Percentiles rank a stretch among this genome's conserved stretches.
These are phyloP conservation scores for Trichoderma gamsii DNA, from an alignment of 495 filamentous ascomycete genomes.

Conservation along the genomic window DNA sequence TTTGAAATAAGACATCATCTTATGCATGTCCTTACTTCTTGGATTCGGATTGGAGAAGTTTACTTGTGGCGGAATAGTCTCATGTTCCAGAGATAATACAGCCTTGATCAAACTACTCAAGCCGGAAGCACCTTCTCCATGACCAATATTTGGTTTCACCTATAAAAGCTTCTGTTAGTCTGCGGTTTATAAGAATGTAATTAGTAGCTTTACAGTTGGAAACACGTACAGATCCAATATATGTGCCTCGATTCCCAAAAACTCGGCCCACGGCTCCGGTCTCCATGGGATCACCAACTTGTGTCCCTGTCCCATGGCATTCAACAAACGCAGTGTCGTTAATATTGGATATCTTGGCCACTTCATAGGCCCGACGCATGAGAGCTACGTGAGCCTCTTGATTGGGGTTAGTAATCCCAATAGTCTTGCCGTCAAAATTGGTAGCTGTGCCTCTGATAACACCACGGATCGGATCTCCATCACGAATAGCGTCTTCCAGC, in stretches of 20 bases:
- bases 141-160: slow-evolving; percentile 48
- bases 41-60: slow-evolving; percentile 25
- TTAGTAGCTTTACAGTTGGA: background rate
- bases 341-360: slow-evolving; percentile 36
- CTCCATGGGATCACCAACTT: slow-evolving; percentile 37
- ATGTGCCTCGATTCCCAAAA: slow-evolving; percentile 29
- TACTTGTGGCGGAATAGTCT: slow-evolving; percentile 33
- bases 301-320: slow-evolving; percentile 34
- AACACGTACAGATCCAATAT: slow-evolving; percentile 38
- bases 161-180: background rate
- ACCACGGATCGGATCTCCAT: slow-evolving; percentile 45
- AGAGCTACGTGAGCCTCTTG: slow-evolving; percentile 41
- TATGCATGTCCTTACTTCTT: slow-evolving; percentile 21
- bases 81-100: slow-evolving; percentile 41
- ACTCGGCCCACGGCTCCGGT: slow-evolving; percentile 28
- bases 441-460: slow-evolving; percentile 44
- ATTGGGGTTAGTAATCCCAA: slow-evolving; percentile 43
- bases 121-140: slow-evolving; percentile 44
- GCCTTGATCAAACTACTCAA: slow-evolving; percentile 45
- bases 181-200: background rate
- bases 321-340: slow-evolving; percentile 33
- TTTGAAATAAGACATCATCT: background rate
- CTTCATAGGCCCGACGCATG: slow-evolving; percentile 38
- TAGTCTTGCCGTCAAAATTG: slow-evolving; percentile 40
- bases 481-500: slow-evolving; percentile 40